Conservation (phyloP, 352 stramenopile species). For the Phytopythium litorale region DNA sequence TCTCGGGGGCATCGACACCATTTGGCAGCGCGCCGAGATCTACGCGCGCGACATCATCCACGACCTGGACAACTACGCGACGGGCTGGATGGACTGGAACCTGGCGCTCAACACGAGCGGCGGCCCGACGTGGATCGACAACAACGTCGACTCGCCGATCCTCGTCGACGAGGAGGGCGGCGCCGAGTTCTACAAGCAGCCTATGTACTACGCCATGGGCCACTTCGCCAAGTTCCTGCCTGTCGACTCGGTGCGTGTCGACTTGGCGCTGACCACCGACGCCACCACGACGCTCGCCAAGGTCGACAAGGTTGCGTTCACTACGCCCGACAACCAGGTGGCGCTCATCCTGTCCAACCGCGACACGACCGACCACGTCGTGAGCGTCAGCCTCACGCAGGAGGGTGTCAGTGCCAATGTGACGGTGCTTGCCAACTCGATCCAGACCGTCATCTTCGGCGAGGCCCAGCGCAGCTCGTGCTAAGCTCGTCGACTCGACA, state of each 20-base stretch:
- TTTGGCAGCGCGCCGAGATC: constrained; percentile 70
- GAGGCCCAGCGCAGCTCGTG: constrained; percentile 12
- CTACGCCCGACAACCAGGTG: constrained; percentile 42
- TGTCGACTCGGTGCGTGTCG: constrained; percentile 41
- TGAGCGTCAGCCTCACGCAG: constrained; percentile 35
- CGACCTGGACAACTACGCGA: constrained; percentile 74
- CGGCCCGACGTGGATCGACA: constrained; percentile 73
- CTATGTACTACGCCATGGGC: constrained; percentile 77
- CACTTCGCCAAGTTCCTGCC: constrained; percentile 75
- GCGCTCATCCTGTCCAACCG: constrained; percentile 48
- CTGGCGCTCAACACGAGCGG: constrained; percentile 66
- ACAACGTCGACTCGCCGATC: constrained; percentile 69
- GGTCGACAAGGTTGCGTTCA: constrained; percentile 47
- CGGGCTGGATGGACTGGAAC: constrained; percentile 89
- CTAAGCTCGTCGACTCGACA: not conserved
- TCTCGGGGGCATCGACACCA: constrained; percentile 29
- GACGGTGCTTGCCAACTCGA: constrained; percentile 37
- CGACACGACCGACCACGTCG: constrained; percentile 29
- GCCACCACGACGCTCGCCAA: constrained; percentile 26
- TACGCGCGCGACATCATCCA: constrained; percentile 87
- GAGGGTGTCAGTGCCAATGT: constrained; percentile 29
- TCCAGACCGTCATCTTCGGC: constrained; percentile 46
- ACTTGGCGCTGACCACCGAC: constrained; percentile 19
- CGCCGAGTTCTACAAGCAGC: constrained; percentile 77
- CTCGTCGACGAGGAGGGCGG: constrained; percentile 52